Conservation (phyloP, 2,329 filamentous ascomycete genomes). For the Thelonectria blattea region DNA sequence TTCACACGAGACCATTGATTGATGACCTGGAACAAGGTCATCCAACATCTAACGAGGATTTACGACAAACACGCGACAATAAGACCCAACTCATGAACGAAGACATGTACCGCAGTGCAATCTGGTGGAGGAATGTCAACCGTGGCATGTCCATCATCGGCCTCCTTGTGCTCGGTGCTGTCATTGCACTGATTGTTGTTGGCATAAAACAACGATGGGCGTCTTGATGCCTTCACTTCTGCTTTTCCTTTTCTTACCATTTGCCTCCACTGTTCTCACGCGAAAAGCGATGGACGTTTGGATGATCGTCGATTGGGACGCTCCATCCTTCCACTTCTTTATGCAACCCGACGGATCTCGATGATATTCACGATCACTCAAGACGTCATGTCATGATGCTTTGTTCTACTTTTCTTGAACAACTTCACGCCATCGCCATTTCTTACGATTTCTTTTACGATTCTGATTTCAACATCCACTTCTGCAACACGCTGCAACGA, state of each 20-base stretch:
- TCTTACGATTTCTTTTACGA: conserved; percentile 19
- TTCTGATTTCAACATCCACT: background rate
- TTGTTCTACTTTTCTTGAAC: conserved; percentile 3
- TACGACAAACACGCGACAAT: conserved; percentile 45
- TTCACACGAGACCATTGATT: conserved; percentile 64
- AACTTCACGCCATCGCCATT: conserved; percentile 1
- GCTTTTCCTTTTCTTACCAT: background rate
- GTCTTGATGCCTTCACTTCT: conserved; percentile 21
- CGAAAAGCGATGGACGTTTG: conserved; percentile 26
- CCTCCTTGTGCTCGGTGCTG: conserved; percentile 58
- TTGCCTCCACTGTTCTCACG: conserved; percentile 13
- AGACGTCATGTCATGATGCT: conserved; percentile 35
- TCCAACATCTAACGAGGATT: conserved; percentile 48
- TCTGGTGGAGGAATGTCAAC: conserved; percentile 67
- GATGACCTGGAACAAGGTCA: conserved; percentile 57
- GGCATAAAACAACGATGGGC: conserved; percentile 59
- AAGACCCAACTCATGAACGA: conserved; percentile 48
- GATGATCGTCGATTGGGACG: conserved; percentile 22
- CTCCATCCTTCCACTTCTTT: conserved; percentile 13
- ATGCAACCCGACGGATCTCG: conserved; percentile 32
- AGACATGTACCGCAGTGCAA: conserved; percentile 56
- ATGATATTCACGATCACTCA: conserved; percentile 36
- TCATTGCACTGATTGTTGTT: conserved; percentile 58
- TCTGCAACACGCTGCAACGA: conserved; percentile 14
- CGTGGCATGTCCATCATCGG: conserved; percentile 64